These are phyloP conservation scores for Aspergillus hortae DNA, from an alignment of 2,329 filamentous ascomycete species.

Conservation along the genomic window DNA sequence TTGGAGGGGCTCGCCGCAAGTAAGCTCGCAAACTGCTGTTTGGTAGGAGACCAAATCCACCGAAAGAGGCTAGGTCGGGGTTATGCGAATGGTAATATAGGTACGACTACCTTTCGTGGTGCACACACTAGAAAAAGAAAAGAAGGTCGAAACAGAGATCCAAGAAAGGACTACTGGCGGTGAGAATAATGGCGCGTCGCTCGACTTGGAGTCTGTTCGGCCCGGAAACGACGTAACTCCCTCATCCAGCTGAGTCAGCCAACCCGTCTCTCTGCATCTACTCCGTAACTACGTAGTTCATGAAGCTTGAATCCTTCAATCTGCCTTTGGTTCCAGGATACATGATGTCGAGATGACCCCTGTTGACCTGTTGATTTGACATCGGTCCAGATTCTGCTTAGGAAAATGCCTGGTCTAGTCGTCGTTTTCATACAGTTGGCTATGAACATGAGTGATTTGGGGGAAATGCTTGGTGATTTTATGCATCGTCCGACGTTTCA, in stretches of 20 bases:
- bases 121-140: background rate
- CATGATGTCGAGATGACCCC: too few species aligned
- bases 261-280: too few species aligned
- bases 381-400: too few species aligned
- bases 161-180: slow-evolving; percentile 13
- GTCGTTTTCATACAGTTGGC: too few species aligned
- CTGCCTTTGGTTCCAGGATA: too few species aligned
- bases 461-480: too few species aligned
- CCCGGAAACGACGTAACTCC: slow-evolving; percentile 11
- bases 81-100: slow-evolving; percentile 6
- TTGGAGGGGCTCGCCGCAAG: slow-evolving; percentile 23
- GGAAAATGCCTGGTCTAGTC: too few species aligned
- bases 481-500: too few species aligned
- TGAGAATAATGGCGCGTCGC: slow-evolving; percentile 13
- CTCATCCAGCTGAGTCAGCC: slow-evolving; percentile 9
- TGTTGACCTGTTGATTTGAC: too few species aligned
- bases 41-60: slow-evolving; percentile 7
- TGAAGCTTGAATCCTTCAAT: slow-evolving; percentile 6
- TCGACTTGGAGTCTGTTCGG: slow-evolving; percentile 11
- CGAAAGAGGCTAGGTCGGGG: slow-evolving; percentile 9
- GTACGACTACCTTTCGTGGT: slow-evolving; percentile 5
- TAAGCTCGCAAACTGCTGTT: slow-evolving; percentile 11
- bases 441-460: too few species aligned
- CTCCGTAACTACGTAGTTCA: too few species aligned
- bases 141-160: background rate